These are phyloP conservation scores for Apiospora sp. DNA, from an alignment of 2,329 filamentous ascomycete species.

Conservation along the genomic window DNA sequence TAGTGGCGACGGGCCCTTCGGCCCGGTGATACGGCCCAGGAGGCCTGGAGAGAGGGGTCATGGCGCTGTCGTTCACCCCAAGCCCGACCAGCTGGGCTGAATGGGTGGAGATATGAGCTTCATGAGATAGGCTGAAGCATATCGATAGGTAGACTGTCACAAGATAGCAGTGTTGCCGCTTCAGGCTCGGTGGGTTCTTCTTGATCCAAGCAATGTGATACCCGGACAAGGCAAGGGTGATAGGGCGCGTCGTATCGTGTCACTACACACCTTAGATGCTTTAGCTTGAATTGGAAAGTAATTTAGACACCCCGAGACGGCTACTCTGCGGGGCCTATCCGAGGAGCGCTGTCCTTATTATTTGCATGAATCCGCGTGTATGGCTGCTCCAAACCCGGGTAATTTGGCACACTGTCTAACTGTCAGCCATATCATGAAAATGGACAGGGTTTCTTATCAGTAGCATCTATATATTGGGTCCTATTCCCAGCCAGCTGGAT, in stretches of 20 bases:
- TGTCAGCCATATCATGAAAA: not conserved
- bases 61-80: slow-evolving; percentile 27
- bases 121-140: not conserved
- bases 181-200: not conserved
- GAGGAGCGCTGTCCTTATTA: not conserved
- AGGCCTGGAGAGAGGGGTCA: slow-evolving; percentile 25
- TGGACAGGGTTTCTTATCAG: not conserved
- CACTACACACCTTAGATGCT: not conserved
- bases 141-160: not conserved
- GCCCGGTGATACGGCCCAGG: slow-evolving; percentile 26
- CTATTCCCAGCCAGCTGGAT: not conserved
- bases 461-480: not conserved
- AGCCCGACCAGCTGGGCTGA: slow-evolving; percentile 10
- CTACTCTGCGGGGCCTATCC: not conserved
- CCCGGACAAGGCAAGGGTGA: not conserved
- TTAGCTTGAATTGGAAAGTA: not conserved
- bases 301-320: not conserved
- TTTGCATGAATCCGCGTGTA: not conserved
- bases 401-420: not conserved
- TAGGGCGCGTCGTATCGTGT: not conserved
- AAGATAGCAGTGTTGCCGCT: not conserved
- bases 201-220: not conserved
- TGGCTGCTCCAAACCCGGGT: not conserved
- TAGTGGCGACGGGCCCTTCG: slow-evolving; percentile 21
- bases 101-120: not conserved